These are phyloP conservation scores for Vigna mungo DNA, from an alignment of 306 rosid species.

Conservation along the genomic window DNA sequence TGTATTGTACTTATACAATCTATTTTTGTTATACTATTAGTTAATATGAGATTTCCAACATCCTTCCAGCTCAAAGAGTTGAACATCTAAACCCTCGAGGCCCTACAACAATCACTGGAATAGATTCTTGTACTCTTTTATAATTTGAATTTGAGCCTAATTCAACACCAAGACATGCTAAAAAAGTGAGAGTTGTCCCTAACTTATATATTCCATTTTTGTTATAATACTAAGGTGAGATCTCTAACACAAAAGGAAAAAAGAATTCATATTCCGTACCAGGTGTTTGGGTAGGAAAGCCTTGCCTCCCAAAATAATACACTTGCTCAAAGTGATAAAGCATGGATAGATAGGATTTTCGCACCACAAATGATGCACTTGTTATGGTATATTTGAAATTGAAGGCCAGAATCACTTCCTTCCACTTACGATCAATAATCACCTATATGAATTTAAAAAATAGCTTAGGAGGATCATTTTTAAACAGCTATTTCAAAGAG, in stretches of 20 bases:
- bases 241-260: neutral
- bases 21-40: too few relatives aligned
- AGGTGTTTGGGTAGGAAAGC: conserved; percentile 41
- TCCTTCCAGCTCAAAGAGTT: too few relatives aligned
- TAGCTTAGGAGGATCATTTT: conserved; percentile 4
- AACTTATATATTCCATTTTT: neutral
- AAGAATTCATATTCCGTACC: conserved; percentile 51
- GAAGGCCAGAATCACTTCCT: conserved; percentile 67
- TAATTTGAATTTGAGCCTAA: too few relatives aligned
- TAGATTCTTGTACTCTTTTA: neutral
- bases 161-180: neutral
- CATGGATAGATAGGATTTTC: conserved; percentile 75
- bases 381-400: conserved; percentile 72
- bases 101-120: neutral
- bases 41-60: too few relatives aligned
- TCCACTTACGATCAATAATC: conserved; percentile 80
- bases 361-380: conserved; percentile 74
- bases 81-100: too few relatives aligned
- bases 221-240: neutral
- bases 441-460: conserved; percentile 60
- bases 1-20: too few relatives aligned
- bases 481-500: conserved; percentile 1
- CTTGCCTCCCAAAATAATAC: conserved; percentile 72
- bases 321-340: conserved; percentile 91
- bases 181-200: neutral